Base-by-base conservation (phyloP, 306 rosid genomes). In the Trichosanthes cucumerina region DNA sequence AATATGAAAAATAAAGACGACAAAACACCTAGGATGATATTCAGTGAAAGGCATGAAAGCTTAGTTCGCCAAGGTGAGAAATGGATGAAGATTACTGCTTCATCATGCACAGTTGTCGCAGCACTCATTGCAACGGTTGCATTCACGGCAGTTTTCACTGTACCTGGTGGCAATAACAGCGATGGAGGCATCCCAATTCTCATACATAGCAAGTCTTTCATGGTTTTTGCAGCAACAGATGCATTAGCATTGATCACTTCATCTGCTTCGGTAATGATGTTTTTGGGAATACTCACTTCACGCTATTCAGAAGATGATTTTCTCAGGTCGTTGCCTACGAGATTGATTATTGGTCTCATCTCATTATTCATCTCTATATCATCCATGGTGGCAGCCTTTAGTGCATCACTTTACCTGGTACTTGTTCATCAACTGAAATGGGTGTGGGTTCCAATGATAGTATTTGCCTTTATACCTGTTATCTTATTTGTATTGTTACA, bases 11-110 rank as follows among this genome's bases (percentile, higher is more conserved):
- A 88, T 36, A 43, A 57, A 6, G 53, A 79, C 0, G 85, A 85
- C 16, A 44, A 81, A 81, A 90, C 92, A 12, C 86, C 95, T 31
- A 87, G 79, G 49, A 89, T 84, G 1, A 7, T 86, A 0, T 90
- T 88, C 83, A 39, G 81, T 1, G 60, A 14, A 69, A 49, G 43
- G 50, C 75, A 69, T 39, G 31, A 69, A 69, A 1, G 12, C 7
- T 16, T 69, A 23, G 76, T 69, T n/a, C 15, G 21, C 5, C 76
- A 21, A 44, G 76, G 76, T 38, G 54, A 69, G 53, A 41, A 39
- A 41, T 69, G 76, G 76, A 69, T 69, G 76, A 69, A 69, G 31
- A 44, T n/a, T 12, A n/a, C 53, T 4, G 54, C 76, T 69, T 69
- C 54, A 38, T 69, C 54, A 41, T 39, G 52, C 76, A 69, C 54